Evolutionary conservation across 2,329 filamentous ascomycete genomes (phyloP).

Genomic region (Hypoxylon sp.): DNA sequence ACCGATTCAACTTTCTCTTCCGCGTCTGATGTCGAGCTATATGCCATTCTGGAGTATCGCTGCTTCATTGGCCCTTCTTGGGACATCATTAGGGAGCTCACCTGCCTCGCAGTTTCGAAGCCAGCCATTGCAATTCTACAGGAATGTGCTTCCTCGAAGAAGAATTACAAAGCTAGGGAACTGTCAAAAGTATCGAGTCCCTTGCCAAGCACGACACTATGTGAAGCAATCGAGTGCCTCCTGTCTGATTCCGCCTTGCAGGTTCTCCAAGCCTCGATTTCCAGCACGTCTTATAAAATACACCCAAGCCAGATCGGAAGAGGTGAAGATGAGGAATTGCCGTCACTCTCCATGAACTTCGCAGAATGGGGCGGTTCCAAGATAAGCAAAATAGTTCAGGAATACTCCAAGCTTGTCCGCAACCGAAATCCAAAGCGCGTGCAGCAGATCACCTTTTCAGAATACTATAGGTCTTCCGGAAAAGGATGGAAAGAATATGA

Average conservation of each 20-base stretch:
- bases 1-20: background rate
- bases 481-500: conserved; percentile 3
- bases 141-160: background rate
- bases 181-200: background rate
- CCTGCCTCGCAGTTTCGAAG: background rate
- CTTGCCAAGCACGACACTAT: background rate
- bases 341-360: background rate
- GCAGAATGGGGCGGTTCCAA: background rate
- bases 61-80: background rate
- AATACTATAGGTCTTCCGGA: background rate
- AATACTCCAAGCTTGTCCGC: background rate
- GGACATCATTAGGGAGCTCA: background rate
- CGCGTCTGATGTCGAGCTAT: background rate
- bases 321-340: background rate
- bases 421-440: background rate
- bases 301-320: background rate
- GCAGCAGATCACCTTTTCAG: background rate
- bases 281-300: background rate
- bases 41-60: background rate
- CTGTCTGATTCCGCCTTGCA: background rate
- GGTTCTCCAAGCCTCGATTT: background rate
- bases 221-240: background rate
- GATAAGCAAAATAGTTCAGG: background rate
- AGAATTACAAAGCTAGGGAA: background rate
- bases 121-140: background rate